A percentile compares a stretch with the other conserved stretches of the same genome.
Evolutionary conservation across 441 rosid genomes (phyloP).

Genomic region (Capsella rubella): DNA sequence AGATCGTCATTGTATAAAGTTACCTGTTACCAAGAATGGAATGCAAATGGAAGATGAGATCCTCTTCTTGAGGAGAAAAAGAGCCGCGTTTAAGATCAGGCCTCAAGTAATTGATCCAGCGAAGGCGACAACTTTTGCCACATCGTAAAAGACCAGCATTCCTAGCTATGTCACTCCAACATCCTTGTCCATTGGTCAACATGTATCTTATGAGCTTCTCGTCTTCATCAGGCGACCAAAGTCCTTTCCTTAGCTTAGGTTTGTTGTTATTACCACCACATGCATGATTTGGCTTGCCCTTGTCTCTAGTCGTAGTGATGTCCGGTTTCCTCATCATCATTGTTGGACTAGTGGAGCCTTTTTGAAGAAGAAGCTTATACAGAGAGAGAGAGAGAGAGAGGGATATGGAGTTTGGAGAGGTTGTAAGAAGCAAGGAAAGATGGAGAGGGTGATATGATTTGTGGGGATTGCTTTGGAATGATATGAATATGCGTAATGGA

Average conservation of each 20-base stretch:
- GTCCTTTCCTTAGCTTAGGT: constrained; percentile 75
- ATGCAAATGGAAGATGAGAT: constrained; percentile 81
- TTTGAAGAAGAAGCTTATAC: constrained; percentile 48
- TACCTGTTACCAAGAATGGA: constrained; percentile 93
- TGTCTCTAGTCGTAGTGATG: constrained; percentile 52
- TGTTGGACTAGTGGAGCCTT: constrained; percentile 35
- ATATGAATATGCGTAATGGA: constrained; percentile 50
- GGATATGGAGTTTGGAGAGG: constrained; percentile 41
- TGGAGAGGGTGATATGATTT: constrained; percentile 73
- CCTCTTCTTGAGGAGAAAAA: constrained; percentile 83
- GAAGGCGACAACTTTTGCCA: constrained; percentile 94
- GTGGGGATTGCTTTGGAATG: constrained; percentile 84
- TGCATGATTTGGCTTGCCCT: constrained; percentile 36
- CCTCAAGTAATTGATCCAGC: constrained; percentile 90
- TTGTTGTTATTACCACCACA: constrained; percentile 43
- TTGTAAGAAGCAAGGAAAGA: constrained; percentile 63
- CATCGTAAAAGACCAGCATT: constrained; percentile 86
- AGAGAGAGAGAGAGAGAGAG: constrained; percentile 39
- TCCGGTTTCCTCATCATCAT: constrained; percentile 73
- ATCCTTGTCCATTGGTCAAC: constrained; percentile 79
- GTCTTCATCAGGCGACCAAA: constrained; percentile 96
- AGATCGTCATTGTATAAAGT: neutral
- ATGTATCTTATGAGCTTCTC: constrained; percentile 84
- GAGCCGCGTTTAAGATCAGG: constrained; percentile 96
- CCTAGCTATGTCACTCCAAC: constrained; percentile 89